A percentile compares a stretch with the other conserved stretches of the same genome.
phyloP scores from a whole-genome alignment of 352 stramenopile genomes.

The Phytopythium vexans region DNA sequence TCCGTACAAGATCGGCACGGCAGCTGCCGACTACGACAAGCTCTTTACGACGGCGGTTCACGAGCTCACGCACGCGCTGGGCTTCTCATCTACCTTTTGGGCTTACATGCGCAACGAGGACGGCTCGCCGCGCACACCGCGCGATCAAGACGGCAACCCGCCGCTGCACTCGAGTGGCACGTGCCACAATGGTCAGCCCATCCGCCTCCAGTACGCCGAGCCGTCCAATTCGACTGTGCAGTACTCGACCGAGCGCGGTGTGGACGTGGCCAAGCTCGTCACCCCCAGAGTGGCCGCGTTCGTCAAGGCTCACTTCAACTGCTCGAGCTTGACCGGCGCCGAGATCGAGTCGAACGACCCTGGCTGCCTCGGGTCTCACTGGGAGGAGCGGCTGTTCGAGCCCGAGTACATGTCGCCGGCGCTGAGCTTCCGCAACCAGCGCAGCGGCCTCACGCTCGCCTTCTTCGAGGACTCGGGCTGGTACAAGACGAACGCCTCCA shows the following conservation, averaged over 20 bases:
- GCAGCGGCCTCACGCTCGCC: constrained; percentile 67
- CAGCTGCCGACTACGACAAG: constrained; percentile 48
- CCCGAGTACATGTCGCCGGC: constrained; percentile 80
- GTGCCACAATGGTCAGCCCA: not conserved
- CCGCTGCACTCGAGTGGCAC: not conserved
- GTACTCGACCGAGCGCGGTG: constrained; percentile 50
- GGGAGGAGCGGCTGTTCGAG: constrained; percentile 83
- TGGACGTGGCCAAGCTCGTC: constrained; percentile 62
- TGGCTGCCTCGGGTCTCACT: constrained; percentile 75
- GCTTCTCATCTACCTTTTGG: constrained; percentile 76
- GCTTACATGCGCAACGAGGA: constrained; percentile 67
- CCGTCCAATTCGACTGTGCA: constrained; percentile 42
- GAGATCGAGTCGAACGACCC: constrained; percentile 80
- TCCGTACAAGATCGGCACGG: constrained; percentile 54
- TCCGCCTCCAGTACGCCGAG: constrained; percentile 15
- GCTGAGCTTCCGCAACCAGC: constrained; percentile 68
- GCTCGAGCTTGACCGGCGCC: constrained; percentile 44
- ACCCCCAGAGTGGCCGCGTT: constrained; percentile 59
- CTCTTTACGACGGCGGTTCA: constrained; percentile 74
- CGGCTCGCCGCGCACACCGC: constrained; percentile 59
- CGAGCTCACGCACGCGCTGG: constrained; percentile 79
- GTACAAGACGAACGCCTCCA: constrained; percentile 61
- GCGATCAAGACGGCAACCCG: constrained; percentile 36
- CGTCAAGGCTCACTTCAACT: constrained; percentile 68
- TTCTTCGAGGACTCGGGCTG: constrained; percentile 85